Evolutionary conservation across 805 yeast genomes (phyloP).

Genomic region (Candida schatavii): DNA sequence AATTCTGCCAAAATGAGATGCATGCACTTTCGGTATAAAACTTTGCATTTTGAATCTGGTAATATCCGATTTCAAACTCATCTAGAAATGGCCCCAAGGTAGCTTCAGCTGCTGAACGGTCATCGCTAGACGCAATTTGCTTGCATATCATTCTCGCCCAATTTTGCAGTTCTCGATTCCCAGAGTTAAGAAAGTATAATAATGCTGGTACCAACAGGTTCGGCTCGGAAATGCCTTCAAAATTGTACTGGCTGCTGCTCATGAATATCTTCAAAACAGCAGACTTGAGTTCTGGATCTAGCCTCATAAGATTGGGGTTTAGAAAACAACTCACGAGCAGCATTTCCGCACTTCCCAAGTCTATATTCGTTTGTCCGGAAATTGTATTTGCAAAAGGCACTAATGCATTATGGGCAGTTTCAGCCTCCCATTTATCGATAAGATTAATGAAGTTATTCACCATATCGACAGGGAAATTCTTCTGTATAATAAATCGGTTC

Average conservation of each 20-base stretch:
- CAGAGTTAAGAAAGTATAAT: slow-evolving; percentile 55
- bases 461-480: slow-evolving; percentile 38
- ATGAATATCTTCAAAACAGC: background rate
- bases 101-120: background rate
- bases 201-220: slow-evolving; percentile 43
- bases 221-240: background rate
- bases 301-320: slow-evolving; percentile 50
- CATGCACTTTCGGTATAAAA: slow-evolving; percentile 43
- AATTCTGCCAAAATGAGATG: slow-evolving; percentile 46
- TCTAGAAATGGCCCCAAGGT: slow-evolving; percentile 39
- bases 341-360: background rate
- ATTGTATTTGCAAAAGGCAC: slow-evolving; percentile 5
- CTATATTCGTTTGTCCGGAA: slow-evolving; percentile 1
- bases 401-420: slow-evolving; percentile 11
- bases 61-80: slow-evolving; percentile 53
- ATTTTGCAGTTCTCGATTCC: slow-evolving; percentile 39
- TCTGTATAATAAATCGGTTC: slow-evolving; percentile 47
- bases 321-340: slow-evolving; percentile 22
- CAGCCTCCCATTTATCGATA: slow-evolving; percentile 36
- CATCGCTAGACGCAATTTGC: slow-evolving; percentile 14
- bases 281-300: slow-evolving; percentile 29
- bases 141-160: slow-evolving; percentile 45
- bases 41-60: slow-evolving; percentile 51
- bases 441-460: slow-evolving; percentile 30
- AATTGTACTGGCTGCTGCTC: background rate